Percentiles rank a stretch among this genome's conserved stretches.
Evolutionary conservation across 2,329 filamentous ascomycete genomes (phyloP).

Genomic region (Ophiostoma sp.): DNA sequence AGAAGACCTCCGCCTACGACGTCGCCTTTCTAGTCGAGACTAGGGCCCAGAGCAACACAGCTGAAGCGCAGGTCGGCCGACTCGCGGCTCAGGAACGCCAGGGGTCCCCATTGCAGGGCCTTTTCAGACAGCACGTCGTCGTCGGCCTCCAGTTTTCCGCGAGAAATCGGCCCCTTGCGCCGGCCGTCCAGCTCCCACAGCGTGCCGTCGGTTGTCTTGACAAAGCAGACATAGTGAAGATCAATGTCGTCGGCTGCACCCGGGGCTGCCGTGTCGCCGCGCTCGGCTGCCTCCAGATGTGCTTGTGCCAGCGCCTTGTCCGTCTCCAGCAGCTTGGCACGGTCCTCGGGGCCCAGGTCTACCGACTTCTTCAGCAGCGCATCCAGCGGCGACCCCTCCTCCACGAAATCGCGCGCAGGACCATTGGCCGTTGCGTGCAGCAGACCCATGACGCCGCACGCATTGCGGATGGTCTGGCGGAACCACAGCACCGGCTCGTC

Average conservation of each 20-base stretch:
- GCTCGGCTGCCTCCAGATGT: conserved; percentile 69
- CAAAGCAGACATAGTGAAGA: conserved; percentile 93
- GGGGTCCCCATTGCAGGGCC: conserved; percentile 64
- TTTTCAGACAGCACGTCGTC: conserved; percentile 72
- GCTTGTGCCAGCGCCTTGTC: conserved; percentile 70
- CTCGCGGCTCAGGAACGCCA: conserved; percentile 53
- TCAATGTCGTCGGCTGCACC: conserved; percentile 76
- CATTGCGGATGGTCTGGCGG: conserved; percentile 89
- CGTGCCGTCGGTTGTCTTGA: conserved; percentile 63
- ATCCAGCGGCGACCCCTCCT: conserved; percentile 52
- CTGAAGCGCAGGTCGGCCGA: conserved; percentile 54
- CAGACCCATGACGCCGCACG: conserved; percentile 84
- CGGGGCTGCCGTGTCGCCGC: conserved; percentile 75
- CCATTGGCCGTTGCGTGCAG: conserved; percentile 81
- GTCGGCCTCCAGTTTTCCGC: conserved; percentile 50
- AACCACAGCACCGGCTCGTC: conserved; percentile 84
- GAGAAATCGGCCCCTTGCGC: conserved; percentile 51
- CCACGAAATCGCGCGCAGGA: conserved; percentile 57
- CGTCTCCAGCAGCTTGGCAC: conserved; percentile 71
- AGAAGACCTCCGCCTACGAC: not conserved
- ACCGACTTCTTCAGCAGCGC: conserved; percentile 64
- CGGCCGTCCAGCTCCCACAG: conserved; percentile 59
- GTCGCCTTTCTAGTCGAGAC: conserved; percentile 41
- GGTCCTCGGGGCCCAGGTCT: conserved; percentile 58
- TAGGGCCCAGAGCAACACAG: conserved; percentile 51